phyloP scores from a whole-genome alignment of 78 protist genomes.

The Mantamonas sphyraenae region DNA sequence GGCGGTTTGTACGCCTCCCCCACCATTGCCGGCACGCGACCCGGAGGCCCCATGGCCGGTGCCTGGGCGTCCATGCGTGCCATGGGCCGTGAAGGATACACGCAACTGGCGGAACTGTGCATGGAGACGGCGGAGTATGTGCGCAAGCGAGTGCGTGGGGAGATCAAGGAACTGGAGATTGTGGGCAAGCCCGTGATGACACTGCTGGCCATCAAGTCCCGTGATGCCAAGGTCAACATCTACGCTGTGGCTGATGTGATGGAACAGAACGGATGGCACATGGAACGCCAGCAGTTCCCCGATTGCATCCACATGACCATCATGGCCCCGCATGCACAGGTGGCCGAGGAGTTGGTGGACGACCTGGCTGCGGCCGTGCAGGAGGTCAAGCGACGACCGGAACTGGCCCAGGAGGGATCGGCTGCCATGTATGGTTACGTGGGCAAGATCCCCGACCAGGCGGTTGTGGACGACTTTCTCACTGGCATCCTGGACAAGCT shows the following conservation, averaged over 20 bases:
- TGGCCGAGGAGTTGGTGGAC: constrained; percentile 5
- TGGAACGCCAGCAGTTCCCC: constrained; percentile 42
- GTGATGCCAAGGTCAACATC: constrained; percentile 10
- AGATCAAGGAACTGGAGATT: not conserved
- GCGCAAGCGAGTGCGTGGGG: too few species aligned
- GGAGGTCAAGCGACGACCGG: constrained; percentile 18
- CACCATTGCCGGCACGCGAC: constrained; percentile 35
- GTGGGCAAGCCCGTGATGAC: constrained; percentile 10
- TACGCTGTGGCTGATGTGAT: constrained; percentile 29
- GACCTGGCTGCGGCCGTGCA: constrained; percentile 14
- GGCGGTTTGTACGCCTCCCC: constrained; percentile 70
- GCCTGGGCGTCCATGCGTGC: constrained; percentile 29
- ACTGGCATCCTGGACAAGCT: constrained; percentile 15
- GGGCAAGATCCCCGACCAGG: constrained; percentile 22
- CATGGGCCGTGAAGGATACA: not conserved
- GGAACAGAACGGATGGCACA: constrained; percentile 34
- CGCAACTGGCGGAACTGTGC: too few species aligned
- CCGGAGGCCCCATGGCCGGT: constrained; percentile 36
- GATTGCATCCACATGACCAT: constrained; percentile 33
- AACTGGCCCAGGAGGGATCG: constrained; percentile 21
- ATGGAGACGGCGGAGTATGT: too few species aligned
- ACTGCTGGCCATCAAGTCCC: not conserved
- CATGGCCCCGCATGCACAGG: constrained; percentile 24
- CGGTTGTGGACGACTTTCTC: constrained; percentile 34
- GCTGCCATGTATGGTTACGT: constrained; percentile 54